A percentile compares a stretch with the other conserved stretches of the same genome.
Conservation (phyloP, 2,329 filamentous ascomycete genomes). For the Dothideomycetes sp. region DNA sequence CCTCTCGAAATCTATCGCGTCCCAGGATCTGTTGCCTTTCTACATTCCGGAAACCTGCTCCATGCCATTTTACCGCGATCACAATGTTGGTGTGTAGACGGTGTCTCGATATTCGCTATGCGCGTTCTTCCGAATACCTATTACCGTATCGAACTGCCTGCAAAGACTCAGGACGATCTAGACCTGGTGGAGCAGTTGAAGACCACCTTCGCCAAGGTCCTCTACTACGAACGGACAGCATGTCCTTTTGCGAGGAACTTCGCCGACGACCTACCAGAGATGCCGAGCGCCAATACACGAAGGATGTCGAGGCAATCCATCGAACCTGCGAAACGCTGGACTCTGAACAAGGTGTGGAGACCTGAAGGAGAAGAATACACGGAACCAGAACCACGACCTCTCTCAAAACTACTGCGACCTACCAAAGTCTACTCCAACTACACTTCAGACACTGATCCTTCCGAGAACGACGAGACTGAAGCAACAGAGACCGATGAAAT, state of each 20-base stretch:
- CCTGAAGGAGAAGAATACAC: constrained; percentile 30
- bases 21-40: constrained; percentile 75
- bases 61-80: constrained; percentile 83
- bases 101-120: constrained; percentile 74
- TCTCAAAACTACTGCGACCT: constrained; percentile 4
- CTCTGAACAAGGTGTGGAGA: constrained; percentile 38
- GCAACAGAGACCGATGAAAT: not conserved
- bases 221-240: constrained; percentile 78
- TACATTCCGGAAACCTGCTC: constrained; percentile 74
- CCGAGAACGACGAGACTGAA: not conserved
- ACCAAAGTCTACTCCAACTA: not conserved
- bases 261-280: constrained; percentile 63
- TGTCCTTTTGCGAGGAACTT: constrained; percentile 78
- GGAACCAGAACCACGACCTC: constrained; percentile 17
- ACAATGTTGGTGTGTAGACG: constrained; percentile 89
- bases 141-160: constrained; percentile 81
- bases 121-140: constrained; percentile 76
- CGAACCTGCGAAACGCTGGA: constrained; percentile 44
- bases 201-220: constrained; percentile 57
- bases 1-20: constrained; percentile 77
- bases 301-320: constrained; percentile 62
- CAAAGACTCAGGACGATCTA: constrained; percentile 53
- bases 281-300: constrained; percentile 51
- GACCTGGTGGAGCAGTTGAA: constrained; percentile 58
- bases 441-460: constrained; percentile 2